phyloP scores from a whole-genome alignment of 2,329 filamentous ascomycete genomes.

The Torrubiellomyces zombiae region DNA sequence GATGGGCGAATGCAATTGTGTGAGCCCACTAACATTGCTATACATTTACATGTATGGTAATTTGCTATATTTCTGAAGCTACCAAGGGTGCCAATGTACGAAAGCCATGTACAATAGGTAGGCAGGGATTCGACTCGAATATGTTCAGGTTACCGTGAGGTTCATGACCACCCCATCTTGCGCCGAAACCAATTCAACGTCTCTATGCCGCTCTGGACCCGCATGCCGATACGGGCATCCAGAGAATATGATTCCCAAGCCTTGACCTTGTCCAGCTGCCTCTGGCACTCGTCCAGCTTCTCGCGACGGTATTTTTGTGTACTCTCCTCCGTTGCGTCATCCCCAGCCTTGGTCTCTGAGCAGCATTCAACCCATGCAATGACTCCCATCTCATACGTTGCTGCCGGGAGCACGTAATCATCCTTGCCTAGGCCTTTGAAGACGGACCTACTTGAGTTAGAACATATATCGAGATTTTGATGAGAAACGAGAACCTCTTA shows the following conservation, averaged over 20 bases:
- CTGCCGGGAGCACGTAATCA: slow-evolving; percentile 56
- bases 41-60: too few relatives aligned
- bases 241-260: slow-evolving; percentile 57
- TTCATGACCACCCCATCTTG: slow-evolving; percentile 20
- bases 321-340: slow-evolving; percentile 16
- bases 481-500: slow-evolving; percentile 13
- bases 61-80: too few relatives aligned
- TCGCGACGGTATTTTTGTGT: slow-evolving; percentile 21
- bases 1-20: too few relatives aligned
- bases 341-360: too few relatives aligned
- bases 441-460: slow-evolving; percentile 17
- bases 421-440: slow-evolving; percentile 48
- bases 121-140: too few relatives aligned
- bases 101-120: too few relatives aligned
- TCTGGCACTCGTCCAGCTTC: slow-evolving; percentile 43
- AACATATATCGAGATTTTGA: not conserved
- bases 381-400: slow-evolving; percentile 75
- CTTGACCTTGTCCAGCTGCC: slow-evolving; percentile 49
- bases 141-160: too few relatives aligned
- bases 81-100: too few relatives aligned
- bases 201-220: slow-evolving; percentile 51
- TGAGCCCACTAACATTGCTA: too few relatives aligned
- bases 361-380: slow-evolving; percentile 59
- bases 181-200: slow-evolving; percentile 40
- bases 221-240: slow-evolving; percentile 59